These are phyloP conservation scores for Gnomoniopsis sp. DNA, from an alignment of 2,329 filamentous ascomycete genomes.

Conservation along the genomic window DNA sequence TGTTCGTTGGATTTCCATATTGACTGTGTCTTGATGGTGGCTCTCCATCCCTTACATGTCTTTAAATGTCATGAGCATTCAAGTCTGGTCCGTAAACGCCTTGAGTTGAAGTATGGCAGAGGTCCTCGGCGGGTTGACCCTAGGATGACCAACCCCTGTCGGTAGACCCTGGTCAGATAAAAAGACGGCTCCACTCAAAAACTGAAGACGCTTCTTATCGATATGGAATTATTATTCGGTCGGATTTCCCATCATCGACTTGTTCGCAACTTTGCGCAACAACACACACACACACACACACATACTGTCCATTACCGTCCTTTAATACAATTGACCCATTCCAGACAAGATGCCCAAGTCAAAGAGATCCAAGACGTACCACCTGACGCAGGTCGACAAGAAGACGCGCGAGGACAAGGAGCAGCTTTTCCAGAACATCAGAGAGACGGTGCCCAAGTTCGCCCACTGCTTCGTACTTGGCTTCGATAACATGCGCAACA, in stretches of 20 bases:
- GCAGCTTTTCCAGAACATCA: slow-evolving; percentile 83
- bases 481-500: slow-evolving; percentile 98
- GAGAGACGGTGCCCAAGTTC: slow-evolving; percentile 79
- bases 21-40: too few species aligned
- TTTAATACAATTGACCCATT: not conserved
- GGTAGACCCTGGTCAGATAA: not conserved
- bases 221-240: slow-evolving; percentile 1
- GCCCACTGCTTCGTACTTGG: slow-evolving; percentile 90
- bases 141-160: not conserved
- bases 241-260: not conserved
- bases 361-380: slow-evolving; percentile 84
- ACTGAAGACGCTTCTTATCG: not conserved
- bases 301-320: not conserved
- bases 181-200: not conserved
- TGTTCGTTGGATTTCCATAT: too few species aligned
- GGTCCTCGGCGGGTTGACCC: too few species aligned
- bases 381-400: slow-evolving; percentile 88
- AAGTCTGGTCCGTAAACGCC: too few species aligned
- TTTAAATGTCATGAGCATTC: too few species aligned
- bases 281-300: not conserved
- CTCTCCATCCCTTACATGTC: too few species aligned
- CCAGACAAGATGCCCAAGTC: slow-evolving; percentile 80
- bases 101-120: too few species aligned
- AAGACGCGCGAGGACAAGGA: slow-evolving; percentile 91
- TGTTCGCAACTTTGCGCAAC: not conserved